Evolutionary conservation across 2,329 filamentous ascomycete genomes (phyloP).

Genomic region (Blumeriella jaapii): DNA sequence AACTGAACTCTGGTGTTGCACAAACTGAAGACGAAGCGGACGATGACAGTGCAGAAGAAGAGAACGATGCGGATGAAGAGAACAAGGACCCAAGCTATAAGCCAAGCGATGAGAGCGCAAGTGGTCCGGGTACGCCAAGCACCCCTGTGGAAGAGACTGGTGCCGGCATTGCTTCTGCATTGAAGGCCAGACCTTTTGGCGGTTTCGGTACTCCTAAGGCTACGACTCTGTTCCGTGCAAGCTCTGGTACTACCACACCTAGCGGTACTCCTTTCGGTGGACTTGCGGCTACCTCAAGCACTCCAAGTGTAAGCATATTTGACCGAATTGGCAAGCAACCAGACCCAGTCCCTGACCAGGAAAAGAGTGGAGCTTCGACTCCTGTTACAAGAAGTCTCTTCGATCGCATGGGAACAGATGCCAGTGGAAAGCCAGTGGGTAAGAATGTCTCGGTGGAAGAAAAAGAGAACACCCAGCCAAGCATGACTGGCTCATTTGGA

Average conservation of each 20-base stretch:
- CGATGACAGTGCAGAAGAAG: constrained; percentile 26
- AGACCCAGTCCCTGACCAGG: constrained; percentile 1
- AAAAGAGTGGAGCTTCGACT: constrained; percentile 26
- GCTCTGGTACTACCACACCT: constrained; percentile 17
- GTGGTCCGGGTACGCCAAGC: constrained; percentile 13
- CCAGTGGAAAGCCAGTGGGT: constrained; percentile 36
- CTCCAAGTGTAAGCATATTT: constrained; percentile 18
- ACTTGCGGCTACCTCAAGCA: background rate
- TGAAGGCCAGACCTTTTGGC: constrained; percentile 14
- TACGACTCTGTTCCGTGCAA: constrained; percentile 6
- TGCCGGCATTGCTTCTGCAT: constrained; percentile 20
- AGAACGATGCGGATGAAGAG: constrained; percentile 19
- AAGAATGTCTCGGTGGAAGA: constrained; percentile 27
- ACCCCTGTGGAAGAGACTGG: constrained; percentile 20
- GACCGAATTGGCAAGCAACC: constrained; percentile 1
- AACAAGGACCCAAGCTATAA: constrained; percentile 23
- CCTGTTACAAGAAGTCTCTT: constrained; percentile 11
- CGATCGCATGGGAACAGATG: constrained; percentile 41
- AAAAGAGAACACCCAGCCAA: constrained; percentile 26
- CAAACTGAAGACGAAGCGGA: constrained; percentile 32
- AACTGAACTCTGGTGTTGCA: constrained; percentile 44
- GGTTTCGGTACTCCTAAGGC: constrained; percentile 16
- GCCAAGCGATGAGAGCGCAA: constrained; percentile 12
- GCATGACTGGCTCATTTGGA: constrained; percentile 14
- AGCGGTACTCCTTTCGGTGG: constrained; percentile 6